Base-by-base conservation (phyloP, 83 land plant species). In the Picea engelmannii region DNA sequence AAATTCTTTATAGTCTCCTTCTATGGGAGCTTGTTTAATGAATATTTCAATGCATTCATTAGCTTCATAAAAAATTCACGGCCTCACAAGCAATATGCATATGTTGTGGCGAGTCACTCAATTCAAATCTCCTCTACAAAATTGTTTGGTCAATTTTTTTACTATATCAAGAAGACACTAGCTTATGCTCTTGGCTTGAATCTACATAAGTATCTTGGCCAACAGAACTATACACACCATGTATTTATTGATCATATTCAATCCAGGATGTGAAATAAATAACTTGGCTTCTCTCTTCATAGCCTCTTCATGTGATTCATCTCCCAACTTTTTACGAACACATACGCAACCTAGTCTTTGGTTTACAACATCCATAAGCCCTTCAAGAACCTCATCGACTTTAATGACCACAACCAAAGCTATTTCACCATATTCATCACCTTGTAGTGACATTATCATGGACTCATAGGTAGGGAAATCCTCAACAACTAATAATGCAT, bases 331-430 rank as follows among this genome's bases (percentile, higher is more conserved):
- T 61, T 92, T 90, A 24, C 94, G 67, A 7, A 87, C 92, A 81
- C 88, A 93, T n/a, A 91, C 82, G 59, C 91, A 93, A 4, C 95
- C 95, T 0, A 91, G 83, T 2, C 92, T 88, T 24, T 86, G 87
- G 27, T 82, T 81, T n/a, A 90, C 92, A 17, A 83, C 94, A 79
- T 93, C 92, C 13, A 83, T 73, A 63, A 91, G 76, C 1, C 92
- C 91, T 64, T 91, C 89, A 2, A 89, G 88, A 5, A 88, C 79
- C 69, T 60, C 81, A 47, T 89, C 90, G 15, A 69, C 88, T 76
- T 86, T 86, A 6, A 88, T 92, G 9, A 88, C 90, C 1, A 92
- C 92, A 11, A 83, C 87, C 23, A 91, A 69, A 6, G 91, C 85
- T 73, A 88, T 74, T 66, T 82, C 79, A 18, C 91, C 93, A 11